These are phyloP conservation scores for Rhynchosporium graminicola DNA, from an alignment of 2,329 filamentous ascomycete species.

Conservation along the genomic window DNA sequence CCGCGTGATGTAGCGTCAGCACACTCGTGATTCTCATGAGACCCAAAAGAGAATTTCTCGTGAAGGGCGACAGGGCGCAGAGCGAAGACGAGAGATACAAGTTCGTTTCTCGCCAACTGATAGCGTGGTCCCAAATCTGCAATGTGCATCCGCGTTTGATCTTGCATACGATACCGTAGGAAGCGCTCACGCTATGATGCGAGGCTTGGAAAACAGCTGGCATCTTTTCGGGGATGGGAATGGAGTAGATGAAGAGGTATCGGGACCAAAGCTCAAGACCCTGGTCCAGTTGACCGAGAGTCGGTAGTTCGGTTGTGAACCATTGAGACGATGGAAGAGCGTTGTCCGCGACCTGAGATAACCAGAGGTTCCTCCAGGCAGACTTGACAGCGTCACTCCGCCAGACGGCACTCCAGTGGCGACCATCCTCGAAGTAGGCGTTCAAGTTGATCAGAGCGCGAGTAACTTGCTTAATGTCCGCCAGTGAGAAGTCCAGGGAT, in stretches of 20 bases:
- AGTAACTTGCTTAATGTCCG: constrained; percentile 46
- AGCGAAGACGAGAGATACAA: constrained; percentile 37
- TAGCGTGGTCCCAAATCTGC: constrained; percentile 64
- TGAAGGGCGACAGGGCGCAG: constrained; percentile 32
- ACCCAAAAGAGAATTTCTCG: constrained; percentile 35
- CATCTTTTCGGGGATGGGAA: constrained; percentile 44
- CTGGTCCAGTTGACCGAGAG: constrained; percentile 20
- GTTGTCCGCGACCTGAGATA: constrained; percentile 46
- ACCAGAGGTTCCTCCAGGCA: constrained; percentile 48
- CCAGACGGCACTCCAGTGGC: constrained; percentile 50
- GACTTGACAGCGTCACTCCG: constrained; percentile 48
- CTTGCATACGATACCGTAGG: constrained; percentile 63
- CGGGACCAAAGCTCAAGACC: constrained; percentile 37
- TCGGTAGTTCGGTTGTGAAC: constrained; percentile 45
- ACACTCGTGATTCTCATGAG: constrained; percentile 27
- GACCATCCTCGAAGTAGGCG: constrained; percentile 43
- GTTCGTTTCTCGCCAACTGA: constrained; percentile 55
- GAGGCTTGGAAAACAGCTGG: constrained; percentile 64
- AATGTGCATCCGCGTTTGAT: constrained; percentile 59
- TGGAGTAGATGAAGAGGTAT: constrained; percentile 49
- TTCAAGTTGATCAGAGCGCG: constrained; percentile 34
- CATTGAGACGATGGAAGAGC: constrained; percentile 46
- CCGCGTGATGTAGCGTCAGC: constrained; percentile 49
- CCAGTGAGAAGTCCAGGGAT: constrained; percentile 48
- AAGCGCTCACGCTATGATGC: constrained; percentile 60